Conservation (phyloP, 345 rosid species). For the Syzygium aromaticum region DNA sequence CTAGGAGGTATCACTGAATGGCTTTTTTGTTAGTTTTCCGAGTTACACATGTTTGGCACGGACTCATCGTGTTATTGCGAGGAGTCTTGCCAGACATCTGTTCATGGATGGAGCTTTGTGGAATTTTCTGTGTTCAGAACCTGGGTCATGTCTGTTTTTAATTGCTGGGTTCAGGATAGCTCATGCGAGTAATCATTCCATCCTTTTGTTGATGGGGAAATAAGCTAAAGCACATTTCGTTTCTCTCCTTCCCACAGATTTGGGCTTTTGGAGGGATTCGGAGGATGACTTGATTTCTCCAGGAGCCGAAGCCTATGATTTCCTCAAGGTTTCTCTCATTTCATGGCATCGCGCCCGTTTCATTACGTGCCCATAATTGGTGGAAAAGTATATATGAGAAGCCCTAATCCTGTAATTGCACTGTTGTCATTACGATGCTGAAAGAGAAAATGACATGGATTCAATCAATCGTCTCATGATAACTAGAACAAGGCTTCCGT, state of each 20-base stretch:
- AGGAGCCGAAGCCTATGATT: background rate
- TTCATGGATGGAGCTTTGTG: background rate
- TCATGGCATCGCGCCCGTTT: background rate
- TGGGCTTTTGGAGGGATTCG: constrained; percentile 98
- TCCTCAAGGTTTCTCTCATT: background rate
- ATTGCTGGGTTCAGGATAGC: background rate
- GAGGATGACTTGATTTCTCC: constrained; percentile 34
- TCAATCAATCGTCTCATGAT: background rate
- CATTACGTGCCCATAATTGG: background rate
- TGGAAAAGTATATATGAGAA: background rate
- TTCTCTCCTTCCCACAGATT: constrained; percentile 30
- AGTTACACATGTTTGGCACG: background rate
- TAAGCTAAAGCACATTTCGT: background rate
- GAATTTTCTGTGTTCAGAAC: background rate
- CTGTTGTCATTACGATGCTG: background rate
- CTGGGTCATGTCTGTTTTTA: background rate
- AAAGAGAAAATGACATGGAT: background rate
- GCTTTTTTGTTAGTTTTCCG: background rate
- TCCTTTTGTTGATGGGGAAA: background rate
- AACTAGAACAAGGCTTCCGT: background rate
- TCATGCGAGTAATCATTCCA: background rate
- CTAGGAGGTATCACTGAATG: background rate
- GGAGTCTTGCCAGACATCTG: background rate
- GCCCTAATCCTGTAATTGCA: background rate
- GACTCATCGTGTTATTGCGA: background rate